Percentiles rank a stretch among this genome's conserved stretches.
phyloP scores from a whole-genome alignment of 148 eudicot species.

The Camellia lanceoleosa region DNA sequence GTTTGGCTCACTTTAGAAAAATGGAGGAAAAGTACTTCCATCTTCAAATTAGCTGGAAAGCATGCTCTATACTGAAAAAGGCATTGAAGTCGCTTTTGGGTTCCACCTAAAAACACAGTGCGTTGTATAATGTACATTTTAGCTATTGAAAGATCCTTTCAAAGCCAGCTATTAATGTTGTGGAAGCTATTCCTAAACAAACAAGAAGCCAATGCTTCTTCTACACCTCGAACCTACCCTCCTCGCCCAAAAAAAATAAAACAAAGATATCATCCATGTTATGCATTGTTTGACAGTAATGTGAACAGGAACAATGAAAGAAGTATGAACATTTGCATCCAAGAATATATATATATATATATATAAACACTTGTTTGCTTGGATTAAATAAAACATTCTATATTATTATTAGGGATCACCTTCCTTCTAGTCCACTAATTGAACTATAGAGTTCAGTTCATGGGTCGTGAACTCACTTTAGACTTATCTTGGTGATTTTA shows the following conservation, averaged over 20 bases:
- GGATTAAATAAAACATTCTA: not conserved
- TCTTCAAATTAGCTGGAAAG: constrained; percentile 21
- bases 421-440: no score
- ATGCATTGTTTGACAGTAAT: not conserved
- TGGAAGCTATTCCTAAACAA: not conserved
- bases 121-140: not conserved
- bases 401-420: no score
- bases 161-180: not conserved
- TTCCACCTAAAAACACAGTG: no score
- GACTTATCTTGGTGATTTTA: no score
- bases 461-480: no score
- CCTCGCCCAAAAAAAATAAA: not conserved
- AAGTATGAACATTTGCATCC: not conserved
- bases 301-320: not conserved
- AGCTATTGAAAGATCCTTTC: not conserved
- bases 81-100: not conserved
- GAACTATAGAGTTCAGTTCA: no score
- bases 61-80: not conserved
- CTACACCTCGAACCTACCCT: not conserved
- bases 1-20: not conserved
- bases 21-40: not conserved
- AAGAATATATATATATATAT: no score
- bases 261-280: not conserved
- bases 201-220: not conserved
- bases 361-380: not conserved